Percentiles rank a stretch among this genome's conserved stretches.
These are phyloP conservation scores for Orbilia ellipsospora DNA, from an alignment of 2,329 filamentous ascomycete genomes.

Conservation along the genomic window DNA sequence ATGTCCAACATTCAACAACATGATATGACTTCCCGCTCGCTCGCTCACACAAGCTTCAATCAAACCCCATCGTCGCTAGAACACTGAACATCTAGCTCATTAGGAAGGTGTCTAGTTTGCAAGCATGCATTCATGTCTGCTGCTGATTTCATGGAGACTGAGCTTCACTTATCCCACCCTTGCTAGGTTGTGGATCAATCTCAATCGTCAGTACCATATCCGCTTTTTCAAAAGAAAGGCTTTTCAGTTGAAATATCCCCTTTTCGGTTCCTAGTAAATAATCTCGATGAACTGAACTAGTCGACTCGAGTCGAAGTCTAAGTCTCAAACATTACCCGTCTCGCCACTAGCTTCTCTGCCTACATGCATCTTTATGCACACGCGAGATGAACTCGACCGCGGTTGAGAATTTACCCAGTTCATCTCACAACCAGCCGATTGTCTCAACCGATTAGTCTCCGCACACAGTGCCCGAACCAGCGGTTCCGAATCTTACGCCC, in stretches of 20 bases:
- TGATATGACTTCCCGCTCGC: slow-evolving; percentile 1
- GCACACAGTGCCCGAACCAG: slow-evolving; percentile 33
- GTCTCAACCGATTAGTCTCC: slow-evolving; percentile 5
- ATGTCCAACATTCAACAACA: slow-evolving; percentile 3
- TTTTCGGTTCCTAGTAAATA: slow-evolving; percentile 17
- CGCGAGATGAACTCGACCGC: slow-evolving; percentile 21
- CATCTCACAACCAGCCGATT: background rate
- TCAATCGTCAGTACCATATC: background rate
- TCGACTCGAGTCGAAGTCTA: background rate
- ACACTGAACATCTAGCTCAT: background rate
- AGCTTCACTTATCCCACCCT: no score
- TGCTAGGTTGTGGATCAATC: no score
- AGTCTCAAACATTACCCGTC: slow-evolving; percentile 38
- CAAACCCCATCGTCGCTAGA: no score
- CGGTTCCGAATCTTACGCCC: slow-evolving; percentile 14
- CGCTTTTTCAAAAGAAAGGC: no score
- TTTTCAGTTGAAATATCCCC: no score
- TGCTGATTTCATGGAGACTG: no score
- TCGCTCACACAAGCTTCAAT: background rate
- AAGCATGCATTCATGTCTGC: background rate
- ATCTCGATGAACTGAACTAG: background rate
- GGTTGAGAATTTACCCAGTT: background rate
- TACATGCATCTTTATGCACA: slow-evolving; percentile 6
- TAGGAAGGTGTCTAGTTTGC: background rate
- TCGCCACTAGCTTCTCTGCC: slow-evolving; percentile 26